Evolutionary conservation across 2,329 filamentous ascomycete species (phyloP), one percentile per base, ranked within the genome.

Genomic region (Eurotiales sp.): DNA sequence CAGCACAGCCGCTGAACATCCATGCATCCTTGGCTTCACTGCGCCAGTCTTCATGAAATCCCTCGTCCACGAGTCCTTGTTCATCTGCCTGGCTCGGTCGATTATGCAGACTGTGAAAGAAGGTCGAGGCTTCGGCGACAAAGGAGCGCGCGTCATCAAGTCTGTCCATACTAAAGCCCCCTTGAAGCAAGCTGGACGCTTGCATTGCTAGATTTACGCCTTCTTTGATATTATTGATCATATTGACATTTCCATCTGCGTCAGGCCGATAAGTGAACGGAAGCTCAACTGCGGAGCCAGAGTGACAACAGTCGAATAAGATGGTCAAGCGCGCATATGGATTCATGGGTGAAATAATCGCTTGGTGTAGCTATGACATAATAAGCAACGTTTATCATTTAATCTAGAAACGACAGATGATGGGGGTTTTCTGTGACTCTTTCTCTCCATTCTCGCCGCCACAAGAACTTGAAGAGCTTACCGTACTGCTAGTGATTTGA

Each of bases 291-390:
- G 79, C 80, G 0, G 79, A 81, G 25, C 81, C 81, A 2, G 77
- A 80, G 62, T 84, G 81, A 59, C 81, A 84, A 64, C 81, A 84
- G 61, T 84, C 81, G 58, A 84, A 77, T 23, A 84, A 65, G 56
- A 81, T 73, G 59, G 79, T 80, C 12, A 82, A 68, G 1, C 76
- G 76, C 55, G 74, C 77, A 11, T 66, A 70, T 0, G 77, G 72
- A 19, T 77, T 73, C 63, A 83, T 69, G 1, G 68, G 65, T 1
- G 76, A 76, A 15, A 83, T 76, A 8, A 82, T 72, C 44, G 73
- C 71, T 41, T 73, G 67, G 59, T 83, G 80, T 14, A 82, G 64
- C 52, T 58, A 41, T 30, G n/a, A n/a, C n/a, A n/a, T 37, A 10
- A 19, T 19, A n/a, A 36, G n/a, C 19, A 19, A 5, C 2, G 3